Percentiles rank a stretch among this genome's conserved stretches.
These are phyloP conservation scores for Mycena olivaceomarginata DNA, from an alignment of 768 basidiomycete species.

Conservation along the genomic window DNA sequence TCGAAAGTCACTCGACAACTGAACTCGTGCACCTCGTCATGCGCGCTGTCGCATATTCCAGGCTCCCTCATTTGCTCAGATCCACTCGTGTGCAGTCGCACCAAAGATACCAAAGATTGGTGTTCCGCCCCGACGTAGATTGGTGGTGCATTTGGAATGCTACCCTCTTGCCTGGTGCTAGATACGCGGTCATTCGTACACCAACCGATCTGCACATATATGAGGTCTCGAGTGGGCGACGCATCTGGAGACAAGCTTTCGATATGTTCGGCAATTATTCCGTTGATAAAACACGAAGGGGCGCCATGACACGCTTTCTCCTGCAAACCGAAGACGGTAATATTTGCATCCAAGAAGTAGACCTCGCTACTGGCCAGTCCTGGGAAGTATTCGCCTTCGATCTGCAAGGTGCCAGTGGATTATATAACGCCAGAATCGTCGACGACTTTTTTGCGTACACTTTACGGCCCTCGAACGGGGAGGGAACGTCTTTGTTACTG, in stretches of 20 bases:
- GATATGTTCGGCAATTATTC: not conserved
- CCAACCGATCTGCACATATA: not conserved
- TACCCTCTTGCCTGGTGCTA: not conserved
- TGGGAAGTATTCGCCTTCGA: slow-evolving; percentile 1
- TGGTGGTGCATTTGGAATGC: too few relatives aligned
- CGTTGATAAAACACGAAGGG: not conserved
- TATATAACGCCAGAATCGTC: not conserved
- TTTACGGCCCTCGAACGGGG: not conserved
- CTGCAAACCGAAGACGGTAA: not conserved
- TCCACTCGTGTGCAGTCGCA: not conserved
- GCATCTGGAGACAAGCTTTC: not conserved
- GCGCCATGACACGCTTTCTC: too few relatives aligned
- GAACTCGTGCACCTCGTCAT: not conserved
- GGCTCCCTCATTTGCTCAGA: not conserved
- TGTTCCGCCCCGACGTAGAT: too few relatives aligned
- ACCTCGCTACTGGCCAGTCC: not conserved
- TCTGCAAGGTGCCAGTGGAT: not conserved
- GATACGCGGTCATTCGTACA: not conserved
- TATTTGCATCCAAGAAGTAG: not conserved
- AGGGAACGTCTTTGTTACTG: not conserved
- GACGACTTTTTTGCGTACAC: not conserved
- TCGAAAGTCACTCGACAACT: not conserved
- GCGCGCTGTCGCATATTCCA: not conserved
- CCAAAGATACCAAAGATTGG: too few relatives aligned
- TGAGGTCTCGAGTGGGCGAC: not conserved